These are phyloP conservation scores for Apiospora saccharicola DNA, from an alignment of 2,329 filamentous ascomycete species.

Conservation along the genomic window DNA sequence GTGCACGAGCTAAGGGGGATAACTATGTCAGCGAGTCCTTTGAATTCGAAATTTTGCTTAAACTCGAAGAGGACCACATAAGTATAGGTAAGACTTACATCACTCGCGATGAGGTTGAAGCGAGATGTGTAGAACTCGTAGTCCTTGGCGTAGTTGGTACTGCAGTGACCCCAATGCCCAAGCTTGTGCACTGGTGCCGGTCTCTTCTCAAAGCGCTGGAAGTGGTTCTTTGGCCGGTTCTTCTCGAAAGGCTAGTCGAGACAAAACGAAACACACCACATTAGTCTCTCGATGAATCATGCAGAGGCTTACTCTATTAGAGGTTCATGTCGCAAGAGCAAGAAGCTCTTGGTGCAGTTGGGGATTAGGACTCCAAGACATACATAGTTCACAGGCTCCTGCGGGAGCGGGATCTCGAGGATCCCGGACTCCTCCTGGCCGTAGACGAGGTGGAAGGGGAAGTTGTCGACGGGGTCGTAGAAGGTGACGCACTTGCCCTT, in stretches of 20 bases:
- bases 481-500: slow-evolving; percentile 61
- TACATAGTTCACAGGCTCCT: slow-evolving; percentile 55
- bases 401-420: slow-evolving; percentile 47
- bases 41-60: not conserved
- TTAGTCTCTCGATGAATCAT: not conserved
- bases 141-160: slow-evolving; percentile 56
- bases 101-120: slow-evolving; percentile 61
- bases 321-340: not conserved
- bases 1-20: slow-evolving; percentile 44
- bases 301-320: not conserved
- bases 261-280: not conserved
- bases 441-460: slow-evolving; percentile 63
- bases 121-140: slow-evolving; percentile 57
- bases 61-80: too few species aligned
- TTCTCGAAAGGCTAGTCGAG: slow-evolving; percentile 50
- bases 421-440: slow-evolving; percentile 55
- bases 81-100: slow-evolving; percentile 43
- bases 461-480: slow-evolving; percentile 61
- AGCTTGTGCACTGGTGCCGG: slow-evolving; percentile 60
- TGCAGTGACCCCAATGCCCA: slow-evolving; percentile 62
- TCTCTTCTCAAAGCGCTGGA: slow-evolving; percentile 59
- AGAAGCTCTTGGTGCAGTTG: too few species aligned
- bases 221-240: slow-evolving; percentile 56
- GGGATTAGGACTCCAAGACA: slow-evolving; percentile 31
- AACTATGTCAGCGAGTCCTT: not conserved